Base-by-base conservation (phyloP, 2,329 filamentous ascomycete species). In the Aureobasidium sp. region DNA sequence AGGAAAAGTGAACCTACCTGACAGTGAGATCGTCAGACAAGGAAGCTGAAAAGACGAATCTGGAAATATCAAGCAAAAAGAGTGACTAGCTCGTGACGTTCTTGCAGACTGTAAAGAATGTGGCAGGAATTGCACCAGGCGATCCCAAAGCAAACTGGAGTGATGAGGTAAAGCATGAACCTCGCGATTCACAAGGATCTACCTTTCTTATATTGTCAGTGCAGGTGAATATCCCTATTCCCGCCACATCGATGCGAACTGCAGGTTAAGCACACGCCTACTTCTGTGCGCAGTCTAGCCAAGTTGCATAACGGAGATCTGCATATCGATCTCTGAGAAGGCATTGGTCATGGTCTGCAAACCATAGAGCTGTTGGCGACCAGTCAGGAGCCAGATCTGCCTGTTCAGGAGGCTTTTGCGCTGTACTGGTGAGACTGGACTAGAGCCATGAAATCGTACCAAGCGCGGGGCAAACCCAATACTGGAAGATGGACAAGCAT, bases 391-490 rank as follows among this genome's bases (percentile, higher is more conserved):
- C 21, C 49, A 52, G 29, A 44, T 44, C 6, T n/a, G 39, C 29
- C 10, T 22, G 1, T 8, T 41, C 37, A 51, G 48, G 37, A 41
- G 37, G 25, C 49, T 17, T 44, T n/a, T 35, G 39, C 19, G 38
- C 39, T 40, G 35, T 12, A 50, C 25, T 50, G 47, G 47, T 50
- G 47, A 50, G 47, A 50, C 47, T 50, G 47, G 17, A 40, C 47
- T 50, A 50, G 17, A 29, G 34, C 45, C 11, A 24, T 38, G 22
- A 49, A 38, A 38, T 38, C n/a, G 22, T 49, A 14, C 35, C 25
- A 50, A 50, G 47, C 47, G 47, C 47, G 35, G 17, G 12, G 47
- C 47, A 7, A 49, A 38, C 21, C 22, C 34, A 49, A 21, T 49
- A 5, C 16, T 8, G 16, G 38, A 38, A n/a, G 22, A 27, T 24